Percentiles rank a stretch among this genome's conserved stretches.
phyloP scores from a whole-genome alignment of 2,329 filamentous ascomycete genomes.

The Mycogone perniciosa region DNA sequence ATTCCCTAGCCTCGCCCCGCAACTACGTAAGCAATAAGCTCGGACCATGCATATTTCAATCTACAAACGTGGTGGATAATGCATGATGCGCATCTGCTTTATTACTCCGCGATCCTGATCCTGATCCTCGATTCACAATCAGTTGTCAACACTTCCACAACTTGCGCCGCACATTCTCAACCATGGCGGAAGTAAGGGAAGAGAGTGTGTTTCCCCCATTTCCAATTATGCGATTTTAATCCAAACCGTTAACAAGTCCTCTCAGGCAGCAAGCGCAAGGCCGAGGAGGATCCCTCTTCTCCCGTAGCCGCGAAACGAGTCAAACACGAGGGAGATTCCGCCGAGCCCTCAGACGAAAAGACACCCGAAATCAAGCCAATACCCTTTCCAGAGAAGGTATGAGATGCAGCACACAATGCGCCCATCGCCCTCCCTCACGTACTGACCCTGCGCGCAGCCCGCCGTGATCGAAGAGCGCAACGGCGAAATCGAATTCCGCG shows the following conservation, averaged over 20 bases:
- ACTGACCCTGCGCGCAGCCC: conserved; percentile 43
- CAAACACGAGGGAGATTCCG: conserved; percentile 40
- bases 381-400: conserved; percentile 82
- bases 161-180: not conserved
- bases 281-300: conserved; percentile 57
- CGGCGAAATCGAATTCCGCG: conserved; percentile 92
- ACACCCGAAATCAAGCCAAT: conserved; percentile 56
- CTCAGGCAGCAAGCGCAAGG: conserved; percentile 64
- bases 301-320: conserved; percentile 58
- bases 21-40: conserved; percentile 7
- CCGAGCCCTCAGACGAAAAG: conserved; percentile 32
- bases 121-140: not conserved
- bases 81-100: not conserved
- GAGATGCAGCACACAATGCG: conserved; percentile 9
- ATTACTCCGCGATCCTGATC: not conserved
- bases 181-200: conserved; percentile 30
- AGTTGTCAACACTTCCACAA: not conserved
- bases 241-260: not conserved
- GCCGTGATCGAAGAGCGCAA: conserved; percentile 90
- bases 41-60: not conserved
- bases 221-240: not conserved
- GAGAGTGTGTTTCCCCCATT: conserved; percentile 28
- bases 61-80: conserved; percentile 1
- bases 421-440: not conserved
- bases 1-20: too few relatives aligned